Percentiles rank a stretch among this genome's conserved stretches.
Conservation (phyloP, 2,329 filamentous ascomycete genomes). For the Beauveria sp. region DNA sequence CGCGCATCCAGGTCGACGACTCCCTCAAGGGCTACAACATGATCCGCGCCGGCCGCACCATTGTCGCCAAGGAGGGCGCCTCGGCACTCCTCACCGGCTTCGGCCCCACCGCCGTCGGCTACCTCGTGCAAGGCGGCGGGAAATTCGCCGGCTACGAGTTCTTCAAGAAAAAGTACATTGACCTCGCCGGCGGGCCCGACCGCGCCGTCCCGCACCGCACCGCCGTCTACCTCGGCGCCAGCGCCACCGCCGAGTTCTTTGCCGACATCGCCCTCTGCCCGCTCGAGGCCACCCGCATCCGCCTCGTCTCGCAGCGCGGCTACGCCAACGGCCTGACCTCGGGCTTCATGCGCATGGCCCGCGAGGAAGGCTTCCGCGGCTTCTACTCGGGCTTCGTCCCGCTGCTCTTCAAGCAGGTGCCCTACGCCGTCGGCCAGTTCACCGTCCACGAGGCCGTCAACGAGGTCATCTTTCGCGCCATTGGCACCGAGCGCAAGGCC, state of each 20-base stretch:
- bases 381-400: conserved; percentile 91
- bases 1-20: conserved; percentile 83
- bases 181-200: conserved; percentile 49
- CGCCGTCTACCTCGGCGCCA: conserved; percentile 64
- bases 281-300: conserved; percentile 72
- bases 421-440: conserved; percentile 92
- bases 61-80: conserved; percentile 71
- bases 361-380: conserved; percentile 67
- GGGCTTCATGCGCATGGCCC: conserved; percentile 68
- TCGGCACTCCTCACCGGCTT: conserved; percentile 75
- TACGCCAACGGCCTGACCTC: conserved; percentile 65
- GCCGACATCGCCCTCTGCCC: conserved; percentile 81
- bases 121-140: conserved; percentile 82
- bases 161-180: conserved; percentile 85
- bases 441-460: conserved; percentile 85
- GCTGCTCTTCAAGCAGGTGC: conserved; percentile 81
- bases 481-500: conserved; percentile 62
- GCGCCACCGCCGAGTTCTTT: conserved; percentile 62
- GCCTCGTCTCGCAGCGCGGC: conserved; percentile 73
- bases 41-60: conserved; percentile 69
- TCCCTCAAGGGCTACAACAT: conserved; percentile 77
- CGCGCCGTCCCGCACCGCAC: conserved; percentile 37
- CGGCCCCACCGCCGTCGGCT: conserved; percentile 78
- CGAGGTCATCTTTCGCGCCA: conserved; percentile 61
- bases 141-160: conserved; percentile 92